phyloP scores from a whole-genome alignment of 73 alveolate species.

The Loxodes magnus region DNA sequence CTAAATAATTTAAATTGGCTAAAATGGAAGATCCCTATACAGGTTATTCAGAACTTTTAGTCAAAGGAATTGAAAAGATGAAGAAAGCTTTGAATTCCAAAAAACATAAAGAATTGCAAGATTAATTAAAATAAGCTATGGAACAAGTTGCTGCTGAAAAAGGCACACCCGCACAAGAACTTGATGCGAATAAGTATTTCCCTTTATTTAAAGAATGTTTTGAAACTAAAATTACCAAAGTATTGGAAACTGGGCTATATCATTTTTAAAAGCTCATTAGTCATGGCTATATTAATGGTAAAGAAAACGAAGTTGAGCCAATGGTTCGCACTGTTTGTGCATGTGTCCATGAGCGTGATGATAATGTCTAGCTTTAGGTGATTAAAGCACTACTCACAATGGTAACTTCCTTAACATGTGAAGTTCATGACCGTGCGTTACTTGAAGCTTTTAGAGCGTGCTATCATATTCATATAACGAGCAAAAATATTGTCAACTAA shows the following conservation, averaged over 20 bases:
- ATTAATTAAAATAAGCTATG: conserved; percentile 23
- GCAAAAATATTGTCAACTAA: conserved; percentile 38
- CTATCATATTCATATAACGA: conserved; percentile 52
- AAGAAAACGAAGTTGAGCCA: conserved; percentile 56
- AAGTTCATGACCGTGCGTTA: conserved; percentile 51
- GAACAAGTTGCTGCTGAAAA: conserved; percentile 36
- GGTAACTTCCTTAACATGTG: conserved; percentile 29
- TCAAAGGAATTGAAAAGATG: conserved; percentile 38
- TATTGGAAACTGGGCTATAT: conserved; percentile 46
- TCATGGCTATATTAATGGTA: conserved; percentile 61
- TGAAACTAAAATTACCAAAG: conserved; percentile 47
- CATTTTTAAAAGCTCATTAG: conserved; percentile 47
- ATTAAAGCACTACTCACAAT: conserved; percentile 48
- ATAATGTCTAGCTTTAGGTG: conserved; percentile 46
- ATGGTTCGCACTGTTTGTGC: conserved; percentile 54
- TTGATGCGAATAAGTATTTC: conserved; percentile 71
- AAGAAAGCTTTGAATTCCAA: conserved; percentile 22
- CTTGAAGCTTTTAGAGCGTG: conserved; percentile 56
- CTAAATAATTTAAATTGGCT: conserved; percentile 6
- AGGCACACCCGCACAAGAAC: conserved; percentile 26
- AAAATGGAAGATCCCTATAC: conserved; percentile 7
- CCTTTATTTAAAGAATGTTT: conserved; percentile 49
- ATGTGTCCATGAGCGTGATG: conserved; percentile 55
- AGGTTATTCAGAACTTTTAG: conserved; percentile 32
- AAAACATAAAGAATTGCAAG: conserved; percentile 40